Evolutionary conservation across 2,329 filamentous ascomycete species (phyloP), one percentile per base, ranked within the genome.

Genomic region (Pestalotiopsis sp.): DNA sequence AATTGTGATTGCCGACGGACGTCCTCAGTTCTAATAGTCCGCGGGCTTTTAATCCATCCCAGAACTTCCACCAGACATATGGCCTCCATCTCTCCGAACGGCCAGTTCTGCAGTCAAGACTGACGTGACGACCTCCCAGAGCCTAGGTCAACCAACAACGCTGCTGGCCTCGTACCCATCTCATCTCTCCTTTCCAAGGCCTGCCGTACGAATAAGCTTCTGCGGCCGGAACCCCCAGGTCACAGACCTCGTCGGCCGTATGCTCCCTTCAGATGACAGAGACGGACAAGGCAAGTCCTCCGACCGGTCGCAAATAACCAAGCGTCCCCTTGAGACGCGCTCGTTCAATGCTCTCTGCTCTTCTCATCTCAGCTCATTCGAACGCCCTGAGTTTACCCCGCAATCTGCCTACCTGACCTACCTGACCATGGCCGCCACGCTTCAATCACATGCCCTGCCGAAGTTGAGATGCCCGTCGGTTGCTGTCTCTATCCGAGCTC

Each of bases 31-130:
- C 38, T 17, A 62, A 62, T 25, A 62, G 59, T 62, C 59, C 27
- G 59, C n/a, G 39, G 39, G 17, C n/a, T 64, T 23, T 52, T 27
- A 20, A 45, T 49, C 3, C 7, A 49, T 27, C 49, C 61, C 23
- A 64, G 39, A 64, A 64, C 36, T 64, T 64, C 61, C 61, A 64
- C 61, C 61, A 64, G 61, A 45, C 61, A 64, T 6, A 64, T 49
- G 9, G 61, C 59, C 20, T 36, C 4, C 31, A n/a, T 14, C 27
- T 39, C n/a, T 7, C 41, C 41, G n/a, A n/a, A 49, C 41, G n/a
- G 45, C 45, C 45, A 52, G 45, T 52, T 52, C 45, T 52, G 17
- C 45, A 52, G 41, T 45, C 12, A 36, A 36, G 17, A 52, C 14
- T 52, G 17, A 52, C 17, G 9, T 52, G 17, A 52, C 17, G 9